Evolutionary conservation across 108 stramenopile species (phyloP), one percentile per base, ranked within the genome.

Genomic region (Tribonema minus): DNA sequence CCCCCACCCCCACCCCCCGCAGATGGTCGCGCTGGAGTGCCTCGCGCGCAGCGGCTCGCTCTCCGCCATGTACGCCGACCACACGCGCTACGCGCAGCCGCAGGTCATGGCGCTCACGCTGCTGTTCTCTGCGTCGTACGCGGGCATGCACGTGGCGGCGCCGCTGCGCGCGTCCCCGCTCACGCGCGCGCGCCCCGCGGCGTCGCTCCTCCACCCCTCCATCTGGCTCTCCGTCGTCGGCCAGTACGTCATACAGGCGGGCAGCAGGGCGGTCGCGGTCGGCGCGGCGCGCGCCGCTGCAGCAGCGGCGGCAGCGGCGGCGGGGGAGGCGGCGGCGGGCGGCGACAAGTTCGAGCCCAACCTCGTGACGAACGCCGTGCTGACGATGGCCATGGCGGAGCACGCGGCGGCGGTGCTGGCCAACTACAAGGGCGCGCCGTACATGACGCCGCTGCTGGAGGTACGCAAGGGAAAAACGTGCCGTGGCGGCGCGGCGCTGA

Each of bases 201-300:
- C 28, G 15, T 70, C 68, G 28, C 60, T 79, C 23, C 60, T 79
- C 33, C 77, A 79, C 61, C 68, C 33, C 9, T 70, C 68, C 23
- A 68, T 67, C 29, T 61, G 61, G 28, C 34, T 39, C 33, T 68
- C 67, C 40, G 58, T 79, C 0, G 25, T 79, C 32, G 77, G 77
- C 1, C 68, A 69, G 59, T 69, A 38, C 28, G 39, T 2, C 15
- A 15, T 79, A 38, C 77, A 79, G 58, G 67, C 60, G 37, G 58
- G 27, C 0, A 33, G 62, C 40, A 39, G 40, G 63, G 61, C 37
- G 58, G 31, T 64, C 35, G 72, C 37, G 25, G 61, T 73, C 38
- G 35, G 35, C 30, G 40, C 29, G 23, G 61, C 61, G 65, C 34
- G 31, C 65, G 30, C 6, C 31, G 23, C 4, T 29, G 0, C 2